These are phyloP conservation scores for Cenchrus americanus DNA, from an alignment of 176 grass and related monocot genomes.

Conservation along the genomic window DNA sequence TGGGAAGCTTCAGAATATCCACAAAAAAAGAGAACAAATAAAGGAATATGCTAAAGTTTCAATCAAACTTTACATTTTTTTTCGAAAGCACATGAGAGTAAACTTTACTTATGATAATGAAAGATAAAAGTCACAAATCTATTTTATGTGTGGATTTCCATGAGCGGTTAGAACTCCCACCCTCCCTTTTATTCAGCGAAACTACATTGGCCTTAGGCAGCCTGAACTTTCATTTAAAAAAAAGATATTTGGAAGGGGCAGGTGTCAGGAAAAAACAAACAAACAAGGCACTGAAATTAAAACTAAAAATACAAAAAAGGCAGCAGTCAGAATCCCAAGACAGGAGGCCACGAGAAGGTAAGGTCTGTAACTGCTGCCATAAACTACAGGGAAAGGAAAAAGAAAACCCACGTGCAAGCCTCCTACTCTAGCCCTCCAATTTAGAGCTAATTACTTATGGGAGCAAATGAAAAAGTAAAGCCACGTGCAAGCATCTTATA, in stretches of 20 bases:
- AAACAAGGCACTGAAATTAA: background rate
- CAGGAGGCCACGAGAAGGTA: no score
- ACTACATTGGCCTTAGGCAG: background rate
- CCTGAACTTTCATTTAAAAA: background rate
- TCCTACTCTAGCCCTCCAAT: no score
- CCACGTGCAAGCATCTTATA: no score
- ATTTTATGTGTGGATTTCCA: background rate
- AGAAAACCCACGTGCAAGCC: no score
- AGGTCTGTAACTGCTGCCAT: no score
- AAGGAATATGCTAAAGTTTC: background rate
- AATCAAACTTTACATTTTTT: background rate
- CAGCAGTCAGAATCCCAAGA: no score
- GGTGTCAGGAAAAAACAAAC: background rate
- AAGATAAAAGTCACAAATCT: background rate
- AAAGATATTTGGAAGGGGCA: background rate
- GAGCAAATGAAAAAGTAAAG: no score
- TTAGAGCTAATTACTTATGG: no score
- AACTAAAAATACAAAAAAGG: no score
- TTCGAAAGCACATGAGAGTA: no score
- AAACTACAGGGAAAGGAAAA: no score
- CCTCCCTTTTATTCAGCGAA: background rate
- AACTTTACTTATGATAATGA: constrained; percentile 3
- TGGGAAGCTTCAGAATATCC: constrained; percentile 5
- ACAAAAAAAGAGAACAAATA: background rate
- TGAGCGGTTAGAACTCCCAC: background rate